Conservation (phyloP, 768 basidiomycete genomes). For the Stropharia rugosoannulata region DNA sequence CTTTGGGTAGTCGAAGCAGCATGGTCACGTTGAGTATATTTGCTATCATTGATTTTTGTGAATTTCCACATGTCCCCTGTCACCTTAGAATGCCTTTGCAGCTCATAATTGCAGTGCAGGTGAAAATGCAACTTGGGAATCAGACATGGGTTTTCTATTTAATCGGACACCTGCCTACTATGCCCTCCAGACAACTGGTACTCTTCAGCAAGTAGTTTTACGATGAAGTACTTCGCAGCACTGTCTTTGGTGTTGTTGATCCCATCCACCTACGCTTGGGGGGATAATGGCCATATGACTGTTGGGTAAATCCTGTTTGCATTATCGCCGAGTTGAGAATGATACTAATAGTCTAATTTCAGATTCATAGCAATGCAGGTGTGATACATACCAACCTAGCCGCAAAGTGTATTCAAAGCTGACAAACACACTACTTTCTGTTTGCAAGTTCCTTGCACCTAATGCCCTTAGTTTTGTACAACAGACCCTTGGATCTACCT, state of each 20-base stretch:
- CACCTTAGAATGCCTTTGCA: background rate
- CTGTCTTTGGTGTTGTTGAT: slow-evolving; percentile 10
- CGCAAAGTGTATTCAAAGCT: too few species aligned
- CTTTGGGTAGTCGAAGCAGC: background rate
- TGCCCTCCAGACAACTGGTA: too few species aligned
- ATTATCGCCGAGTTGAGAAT: background rate
- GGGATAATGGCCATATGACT: slow-evolving; percentile 41
- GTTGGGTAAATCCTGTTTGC: slow-evolving; percentile 33
- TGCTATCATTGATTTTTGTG: slow-evolving; percentile 13
- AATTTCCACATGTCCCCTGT: slow-evolving; percentile 8
- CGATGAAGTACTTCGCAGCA: background rate
- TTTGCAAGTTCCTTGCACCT: slow-evolving; percentile 44
- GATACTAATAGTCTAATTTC: background rate
- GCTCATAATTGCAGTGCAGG: background rate
- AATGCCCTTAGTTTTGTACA: slow-evolving; percentile 48
- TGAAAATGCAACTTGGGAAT: too few species aligned
- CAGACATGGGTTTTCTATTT: slow-evolving; percentile 4
- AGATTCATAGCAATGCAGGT: slow-evolving; percentile 45
- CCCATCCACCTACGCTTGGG: slow-evolving; percentile 35
- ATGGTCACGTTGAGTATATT: slow-evolving; percentile 11
- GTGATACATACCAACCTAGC: background rate
- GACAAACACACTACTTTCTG: background rate
- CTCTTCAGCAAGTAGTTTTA: too few species aligned
- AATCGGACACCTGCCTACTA: background rate
- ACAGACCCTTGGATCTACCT: slow-evolving; percentile 40